Evolutionary conservation across 2,329 filamentous ascomycete species (phyloP).

Genomic region (Paracoccidioides brasiliensis): DNA sequence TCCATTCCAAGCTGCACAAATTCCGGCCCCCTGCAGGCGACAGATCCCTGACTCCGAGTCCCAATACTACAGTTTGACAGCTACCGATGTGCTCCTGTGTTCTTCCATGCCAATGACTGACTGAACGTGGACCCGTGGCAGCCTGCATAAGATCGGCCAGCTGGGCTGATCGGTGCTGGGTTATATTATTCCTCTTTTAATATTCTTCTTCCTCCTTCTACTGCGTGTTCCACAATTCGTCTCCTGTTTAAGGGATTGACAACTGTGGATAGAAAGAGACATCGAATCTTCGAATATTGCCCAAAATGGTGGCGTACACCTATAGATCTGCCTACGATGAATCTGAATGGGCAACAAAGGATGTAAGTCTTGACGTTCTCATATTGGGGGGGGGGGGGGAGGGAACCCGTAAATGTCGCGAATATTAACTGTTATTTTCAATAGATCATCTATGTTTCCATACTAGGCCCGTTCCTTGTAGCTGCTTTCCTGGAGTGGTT

Average conservation of each 20-base stretch:
- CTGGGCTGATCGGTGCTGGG: background rate
- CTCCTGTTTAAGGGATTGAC: background rate
- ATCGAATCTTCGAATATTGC: background rate
- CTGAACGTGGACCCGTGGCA: background rate
- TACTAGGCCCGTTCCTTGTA: constrained; percentile 69
- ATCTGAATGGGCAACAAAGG: constrained; percentile 23
- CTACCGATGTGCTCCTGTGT: background rate
- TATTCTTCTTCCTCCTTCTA: too few relatives aligned
- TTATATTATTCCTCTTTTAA: too few relatives aligned
- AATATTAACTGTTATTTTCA: background rate
- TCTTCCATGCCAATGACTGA: background rate
- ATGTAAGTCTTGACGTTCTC: constrained; percentile 21
- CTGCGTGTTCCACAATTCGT: background rate
- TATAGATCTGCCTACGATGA: constrained; percentile 8
- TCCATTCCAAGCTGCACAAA: background rate
- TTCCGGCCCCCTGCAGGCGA: background rate
- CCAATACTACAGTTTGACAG: background rate
- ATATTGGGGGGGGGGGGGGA: too few relatives aligned
- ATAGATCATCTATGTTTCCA: constrained; percentile 72
- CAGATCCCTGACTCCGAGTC: too few relatives aligned
- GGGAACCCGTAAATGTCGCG: too few relatives aligned
- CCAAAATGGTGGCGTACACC: background rate
- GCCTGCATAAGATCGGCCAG: background rate
- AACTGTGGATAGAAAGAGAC: background rate
- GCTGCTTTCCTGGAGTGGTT: constrained; percentile 87